These are phyloP conservation scores for Citrus reticulata DNA, from an alignment of 345 rosid species.

Conservation along the genomic window DNA sequence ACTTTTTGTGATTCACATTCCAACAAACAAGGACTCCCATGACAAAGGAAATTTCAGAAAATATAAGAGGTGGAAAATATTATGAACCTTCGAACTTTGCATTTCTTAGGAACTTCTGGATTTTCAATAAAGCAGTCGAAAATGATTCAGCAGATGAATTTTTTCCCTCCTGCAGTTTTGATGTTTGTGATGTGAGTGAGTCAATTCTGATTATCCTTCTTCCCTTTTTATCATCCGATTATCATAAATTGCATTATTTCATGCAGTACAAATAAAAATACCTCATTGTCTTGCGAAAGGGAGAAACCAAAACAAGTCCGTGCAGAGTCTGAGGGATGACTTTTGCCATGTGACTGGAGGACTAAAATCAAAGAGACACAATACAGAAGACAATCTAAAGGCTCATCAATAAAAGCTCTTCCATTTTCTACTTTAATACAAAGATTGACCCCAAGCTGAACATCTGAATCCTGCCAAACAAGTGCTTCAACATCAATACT, in stretches of 20 bases:
- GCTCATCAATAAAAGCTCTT: constrained; percentile 56
- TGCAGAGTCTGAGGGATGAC: constrained; percentile 34
- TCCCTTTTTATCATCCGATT: background rate
- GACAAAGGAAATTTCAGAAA: constrained; percentile 1
- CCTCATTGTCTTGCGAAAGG: constrained; percentile 86
- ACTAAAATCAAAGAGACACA: constrained; percentile 73
- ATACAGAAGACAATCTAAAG: constrained; percentile 70
- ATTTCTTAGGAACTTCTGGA: constrained; percentile 44
- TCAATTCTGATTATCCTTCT: background rate
- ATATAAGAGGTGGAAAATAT: constrained; percentile 1
- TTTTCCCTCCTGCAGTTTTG: constrained; percentile 49
- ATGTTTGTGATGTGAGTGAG: constrained; percentile 8
- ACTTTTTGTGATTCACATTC: background rate
- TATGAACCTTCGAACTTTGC: constrained; percentile 53
- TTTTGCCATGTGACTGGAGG: constrained; percentile 52
- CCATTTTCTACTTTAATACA: constrained; percentile 54
- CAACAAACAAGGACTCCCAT: background rate
- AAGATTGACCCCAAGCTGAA: constrained; percentile 45
- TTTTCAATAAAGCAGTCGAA: constrained; percentile 50
- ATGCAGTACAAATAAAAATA: constrained; percentile 22
- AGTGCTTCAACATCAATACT: constrained; percentile 2
- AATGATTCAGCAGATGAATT: constrained; percentile 46
- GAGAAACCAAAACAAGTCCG: constrained; percentile 79
- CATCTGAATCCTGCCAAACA: constrained; percentile 47
- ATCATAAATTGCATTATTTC: constrained; percentile 1